Percentiles rank a stretch among this genome's conserved stretches.
These are phyloP conservation scores for Metarhizium rileyi DNA, from an alignment of 2,329 filamentous ascomycete species.

Conservation along the genomic window DNA sequence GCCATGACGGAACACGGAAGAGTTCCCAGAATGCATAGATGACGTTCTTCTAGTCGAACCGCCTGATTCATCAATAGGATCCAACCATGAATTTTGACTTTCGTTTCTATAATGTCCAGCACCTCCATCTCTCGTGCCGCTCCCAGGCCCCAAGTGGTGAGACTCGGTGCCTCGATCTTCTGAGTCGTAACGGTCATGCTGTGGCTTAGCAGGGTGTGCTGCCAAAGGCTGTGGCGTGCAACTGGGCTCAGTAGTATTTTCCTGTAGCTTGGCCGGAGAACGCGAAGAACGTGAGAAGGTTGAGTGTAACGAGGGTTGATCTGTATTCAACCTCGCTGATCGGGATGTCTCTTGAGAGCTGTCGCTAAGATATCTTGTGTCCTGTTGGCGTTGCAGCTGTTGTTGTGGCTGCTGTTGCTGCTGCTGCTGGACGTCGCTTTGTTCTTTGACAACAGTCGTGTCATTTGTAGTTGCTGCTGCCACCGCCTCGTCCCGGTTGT, in stretches of 20 bases:
- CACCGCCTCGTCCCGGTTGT: conserved; percentile 10
- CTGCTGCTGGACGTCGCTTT: conserved; percentile 9
- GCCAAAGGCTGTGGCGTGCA: conserved; percentile 66
- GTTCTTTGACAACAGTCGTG: conserved; percentile 27
- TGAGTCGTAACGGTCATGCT: conserved; percentile 11
- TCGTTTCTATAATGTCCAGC: conserved; percentile 42
- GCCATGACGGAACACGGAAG: conserved; percentile 59
- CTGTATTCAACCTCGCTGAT: conserved; percentile 1
- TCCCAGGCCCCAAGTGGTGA: conserved; percentile 12
- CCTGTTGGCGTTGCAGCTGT: conserved; percentile 13
- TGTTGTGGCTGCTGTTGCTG: conserved; percentile 13
- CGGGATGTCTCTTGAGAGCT: conserved; percentile 15
- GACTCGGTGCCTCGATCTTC: conserved; percentile 6
- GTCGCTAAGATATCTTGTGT: conserved; percentile 13
- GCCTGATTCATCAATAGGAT: conserved; percentile 85
- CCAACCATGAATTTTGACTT: conserved; percentile 83
- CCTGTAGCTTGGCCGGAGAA: conserved; percentile 27
- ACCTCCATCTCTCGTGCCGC: conserved; percentile 11
- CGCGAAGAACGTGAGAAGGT: conserved; percentile 45
- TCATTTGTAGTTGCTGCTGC: conserved; percentile 1
- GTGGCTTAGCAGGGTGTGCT: conserved; percentile 34
- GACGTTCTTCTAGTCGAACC: conserved; percentile 56
- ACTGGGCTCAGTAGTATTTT: conserved; percentile 35
- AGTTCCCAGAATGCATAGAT: conserved; percentile 72
- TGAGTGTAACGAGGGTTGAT: conserved; percentile 33